These are phyloP conservation scores for Liquidambar formosana DNA, from an alignment of 164 flowering plant species.

Conservation along the genomic window DNA sequence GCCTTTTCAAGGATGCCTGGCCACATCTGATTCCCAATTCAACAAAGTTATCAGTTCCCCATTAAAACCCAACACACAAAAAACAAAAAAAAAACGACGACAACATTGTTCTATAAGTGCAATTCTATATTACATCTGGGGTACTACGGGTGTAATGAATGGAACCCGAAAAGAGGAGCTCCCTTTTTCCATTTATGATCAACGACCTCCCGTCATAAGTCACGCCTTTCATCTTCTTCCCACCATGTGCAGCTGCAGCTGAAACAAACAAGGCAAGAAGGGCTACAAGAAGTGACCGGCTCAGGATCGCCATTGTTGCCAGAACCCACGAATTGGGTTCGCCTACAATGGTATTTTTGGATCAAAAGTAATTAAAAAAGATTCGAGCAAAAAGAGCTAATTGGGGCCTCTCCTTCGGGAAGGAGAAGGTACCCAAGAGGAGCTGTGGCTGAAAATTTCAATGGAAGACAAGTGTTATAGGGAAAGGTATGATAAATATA, in stretches of 20 bases:
- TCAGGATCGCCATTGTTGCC: not conserved
- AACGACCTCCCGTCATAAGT: conserved; percentile 55
- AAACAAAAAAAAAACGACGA: not conserved
- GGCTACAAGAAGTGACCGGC: not conserved
- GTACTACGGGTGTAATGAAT: conserved; percentile 69
- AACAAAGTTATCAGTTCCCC: conserved; percentile 6
- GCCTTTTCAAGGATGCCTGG: conserved; percentile 41
- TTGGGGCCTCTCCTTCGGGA: not conserved
- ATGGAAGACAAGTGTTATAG: not conserved
- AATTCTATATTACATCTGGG: conserved; percentile 42
- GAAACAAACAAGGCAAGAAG: not conserved
- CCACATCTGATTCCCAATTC: conserved; percentile 39
- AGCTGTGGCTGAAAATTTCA: not conserved
- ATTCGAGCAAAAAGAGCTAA: not conserved
- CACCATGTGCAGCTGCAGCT: not conserved
- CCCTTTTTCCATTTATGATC: conserved; percentile 53
- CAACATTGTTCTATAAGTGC: no score
- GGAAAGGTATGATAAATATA: not conserved
- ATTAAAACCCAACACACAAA: not conserved
- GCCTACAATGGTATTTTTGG: not conserved
- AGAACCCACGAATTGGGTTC: not conserved
- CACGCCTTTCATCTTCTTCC: conserved; percentile 22
- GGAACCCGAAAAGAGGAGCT: conserved; percentile 65
- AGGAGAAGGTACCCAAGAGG: conserved; percentile 2
- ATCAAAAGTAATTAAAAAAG: no score